A percentile compares a stretch with the other conserved stretches of the same genome.
Evolutionary conservation across 805 yeast genomes (phyloP).

Genomic region (Wickerhamomyces silvicola): DNA sequence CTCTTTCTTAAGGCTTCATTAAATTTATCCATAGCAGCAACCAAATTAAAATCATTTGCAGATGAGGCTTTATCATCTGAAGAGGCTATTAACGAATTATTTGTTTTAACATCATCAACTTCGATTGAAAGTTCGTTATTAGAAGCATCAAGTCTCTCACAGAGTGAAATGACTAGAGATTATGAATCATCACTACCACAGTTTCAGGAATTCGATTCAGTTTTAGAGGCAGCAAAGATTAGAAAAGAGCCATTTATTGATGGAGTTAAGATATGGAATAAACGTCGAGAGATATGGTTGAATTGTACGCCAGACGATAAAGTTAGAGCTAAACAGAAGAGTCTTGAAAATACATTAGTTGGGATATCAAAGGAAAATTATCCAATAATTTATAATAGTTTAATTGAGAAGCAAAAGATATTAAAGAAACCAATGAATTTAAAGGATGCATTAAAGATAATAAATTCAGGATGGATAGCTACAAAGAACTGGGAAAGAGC

Average conservation of each 20-base stretch:
- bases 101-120: conserved; percentile 34
- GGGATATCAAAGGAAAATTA: conserved; percentile 44
- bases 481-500: conserved; percentile 67
- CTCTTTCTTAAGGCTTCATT: conserved; percentile 33
- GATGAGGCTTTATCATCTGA: conserved; percentile 44
- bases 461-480: conserved; percentile 82
- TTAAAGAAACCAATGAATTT: conserved; percentile 69
- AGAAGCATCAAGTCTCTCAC: conserved; percentile 14
- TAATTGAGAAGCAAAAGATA: conserved; percentile 64
- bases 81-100: conserved; percentile 44
- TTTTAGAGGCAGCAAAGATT: conserved; percentile 16
- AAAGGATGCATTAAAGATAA: conserved; percentile 60
- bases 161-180: not conserved
- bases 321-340: conserved; percentile 11
- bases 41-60: conserved; percentile 34
- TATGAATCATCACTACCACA: conserved; percentile 14
- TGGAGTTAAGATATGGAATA: conserved; percentile 64
- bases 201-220: conserved; percentile 26
- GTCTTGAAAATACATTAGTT: conserved; percentile 17
- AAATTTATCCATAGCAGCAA: conserved; percentile 30
- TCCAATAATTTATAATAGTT: conserved; percentile 54
- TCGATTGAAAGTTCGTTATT: conserved; percentile 18
- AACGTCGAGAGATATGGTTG: conserved; percentile 65
- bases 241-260: conserved; percentile 33
- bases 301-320: conserved; percentile 25